phyloP scores from a whole-genome alignment of 148 eudicot genomes.

The Linanthus parryae region DNA sequence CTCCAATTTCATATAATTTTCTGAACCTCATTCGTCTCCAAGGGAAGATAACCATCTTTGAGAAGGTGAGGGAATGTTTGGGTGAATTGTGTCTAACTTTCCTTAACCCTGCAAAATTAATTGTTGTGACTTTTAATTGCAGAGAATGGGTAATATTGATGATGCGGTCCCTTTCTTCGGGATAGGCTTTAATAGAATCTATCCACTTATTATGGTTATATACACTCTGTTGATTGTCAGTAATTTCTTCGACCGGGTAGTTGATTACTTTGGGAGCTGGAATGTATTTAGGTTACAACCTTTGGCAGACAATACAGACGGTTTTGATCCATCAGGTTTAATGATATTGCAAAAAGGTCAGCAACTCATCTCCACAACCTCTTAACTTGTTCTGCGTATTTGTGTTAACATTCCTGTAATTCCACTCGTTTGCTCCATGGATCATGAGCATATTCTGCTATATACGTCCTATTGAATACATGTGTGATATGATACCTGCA shows the following conservation, averaged over 20 bases:
- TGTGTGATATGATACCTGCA: too few species aligned
- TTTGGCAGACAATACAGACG: slow-evolving; percentile 77
- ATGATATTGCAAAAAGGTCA: slow-evolving; percentile 82
- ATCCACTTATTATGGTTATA: slow-evolving; percentile 89
- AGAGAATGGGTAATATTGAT: slow-evolving; percentile 89
- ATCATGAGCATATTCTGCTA: too few species aligned
- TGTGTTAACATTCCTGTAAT: slow-evolving; percentile 1
- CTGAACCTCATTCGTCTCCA: slow-evolving; percentile 74
- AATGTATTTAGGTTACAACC: slow-evolving; percentile 52
- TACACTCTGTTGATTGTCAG: slow-evolving; percentile 78
- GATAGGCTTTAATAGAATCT: slow-evolving; percentile 71
- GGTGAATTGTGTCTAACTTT: not conserved
- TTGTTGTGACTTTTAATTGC: slow-evolving; percentile 19
- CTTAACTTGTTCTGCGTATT: too few species aligned
- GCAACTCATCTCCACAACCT: not conserved
- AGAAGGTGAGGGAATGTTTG: slow-evolving; percentile 39
- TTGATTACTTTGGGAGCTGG: slow-evolving; percentile 83
- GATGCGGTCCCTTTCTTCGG: slow-evolving; percentile 91
- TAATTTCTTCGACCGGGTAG: slow-evolving; percentile 78
- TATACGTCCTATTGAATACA: too few species aligned
- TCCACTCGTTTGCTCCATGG: too few species aligned
- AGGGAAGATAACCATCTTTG: slow-evolving; percentile 68
- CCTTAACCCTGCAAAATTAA: slow-evolving; percentile 1
- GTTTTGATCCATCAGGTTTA: slow-evolving; percentile 91
- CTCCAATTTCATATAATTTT: slow-evolving; percentile 89